Base-by-base conservation (phyloP, 1,139 yeast species). In the Zygosaccharomyces sapae region DNA sequence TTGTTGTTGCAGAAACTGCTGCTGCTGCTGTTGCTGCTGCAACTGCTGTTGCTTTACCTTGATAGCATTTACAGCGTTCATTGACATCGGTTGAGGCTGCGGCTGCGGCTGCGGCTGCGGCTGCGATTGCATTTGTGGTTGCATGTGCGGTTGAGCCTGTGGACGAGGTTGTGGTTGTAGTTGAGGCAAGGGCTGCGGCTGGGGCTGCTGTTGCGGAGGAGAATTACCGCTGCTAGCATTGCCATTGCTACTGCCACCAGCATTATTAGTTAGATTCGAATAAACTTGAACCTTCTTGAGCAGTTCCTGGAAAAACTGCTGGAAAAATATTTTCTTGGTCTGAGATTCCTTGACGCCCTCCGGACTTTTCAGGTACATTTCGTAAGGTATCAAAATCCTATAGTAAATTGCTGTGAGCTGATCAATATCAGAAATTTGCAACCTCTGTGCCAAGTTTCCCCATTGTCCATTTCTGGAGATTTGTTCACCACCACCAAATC, bases 401-500 rank as follows among this genome's bases (percentile, higher is more conserved):
- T 76, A 75, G 62, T 84, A 88, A 45, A 80, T 75, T 43, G 73
- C 71, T 5, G 83, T 76, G 41, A 88, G 68, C 55, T 85, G 88
- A 16, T 71, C 72, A 25, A 71, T 64, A 34, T 71, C 70, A 20
- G 69, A 63, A n/a, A 79, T 66, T 10, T 79, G 80, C 38, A 81
- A 61, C 48, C 74, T 71, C 37, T 69, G 68, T 0, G 81, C 81
- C 38, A 80, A 73, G 29, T 69, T 58, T 2, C 70, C 66, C 79
- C 85, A 78, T 47, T 72, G 74, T 43, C 76, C 75, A 27, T 71
- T 69, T 63, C 78, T 68, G 53, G 76, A 63, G 55, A 81, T 74
- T 59, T 77, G 68, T 52, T 80, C 66, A 67, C 80, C 79, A 0
- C 96, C 96, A 6, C 96, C 96, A 37, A 81, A 65, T 59, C 78